phyloP scores from a whole-genome alignment of 1,284 basidiomycete genomes.

The Xanthoconium separans region DNA sequence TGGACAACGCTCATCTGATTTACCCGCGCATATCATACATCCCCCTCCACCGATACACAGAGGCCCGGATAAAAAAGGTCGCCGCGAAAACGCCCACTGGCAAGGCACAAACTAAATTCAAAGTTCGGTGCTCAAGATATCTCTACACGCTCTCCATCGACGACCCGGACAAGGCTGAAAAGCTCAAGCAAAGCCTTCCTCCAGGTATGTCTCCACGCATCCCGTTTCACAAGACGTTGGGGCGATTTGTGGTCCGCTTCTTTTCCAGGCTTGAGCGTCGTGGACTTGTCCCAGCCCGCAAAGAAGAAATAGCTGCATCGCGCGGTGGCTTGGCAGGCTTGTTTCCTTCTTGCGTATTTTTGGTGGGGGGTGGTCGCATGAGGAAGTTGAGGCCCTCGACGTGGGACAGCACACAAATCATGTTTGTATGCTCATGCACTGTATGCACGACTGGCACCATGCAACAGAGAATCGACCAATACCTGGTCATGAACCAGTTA shows the following conservation, averaged over 20 bases:
- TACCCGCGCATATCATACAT: neutral
- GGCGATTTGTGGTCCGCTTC: neutral
- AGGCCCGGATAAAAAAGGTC: conserved; percentile 96
- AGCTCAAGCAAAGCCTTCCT: conserved; percentile 94
- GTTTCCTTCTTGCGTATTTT: neutral
- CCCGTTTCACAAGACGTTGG: neutral
- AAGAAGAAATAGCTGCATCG: conserved; percentile 69
- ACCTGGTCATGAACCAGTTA: no score
- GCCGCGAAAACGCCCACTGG: conserved; percentile 64
- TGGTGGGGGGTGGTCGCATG: neutral
- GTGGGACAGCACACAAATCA: conserved; percentile 7
- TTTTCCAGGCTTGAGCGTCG: conserved; percentile 56
- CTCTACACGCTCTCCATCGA: conserved; percentile 96
- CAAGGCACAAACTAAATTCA: conserved; percentile 95
- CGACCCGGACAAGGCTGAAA: conserved; percentile 98
- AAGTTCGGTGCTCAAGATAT: conserved; percentile 96
- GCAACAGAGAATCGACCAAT: conserved; percentile 7
- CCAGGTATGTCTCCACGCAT: conserved; percentile 65
- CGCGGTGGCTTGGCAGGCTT: no score
- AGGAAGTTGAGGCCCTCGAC: conserved; percentile 1
- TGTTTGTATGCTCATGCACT: conserved; percentile 23
- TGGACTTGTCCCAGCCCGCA: conserved; percentile 61
- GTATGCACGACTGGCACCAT: conserved; percentile 17
- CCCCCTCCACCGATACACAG: conserved; percentile 38
- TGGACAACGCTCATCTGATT: conserved; percentile 2